Evolutionary conservation across 192 early-diverging fungal genomes (phyloP), one percentile per base, ranked within the genome.

Genomic region (Gryganskiella cystojenkinii): DNA sequence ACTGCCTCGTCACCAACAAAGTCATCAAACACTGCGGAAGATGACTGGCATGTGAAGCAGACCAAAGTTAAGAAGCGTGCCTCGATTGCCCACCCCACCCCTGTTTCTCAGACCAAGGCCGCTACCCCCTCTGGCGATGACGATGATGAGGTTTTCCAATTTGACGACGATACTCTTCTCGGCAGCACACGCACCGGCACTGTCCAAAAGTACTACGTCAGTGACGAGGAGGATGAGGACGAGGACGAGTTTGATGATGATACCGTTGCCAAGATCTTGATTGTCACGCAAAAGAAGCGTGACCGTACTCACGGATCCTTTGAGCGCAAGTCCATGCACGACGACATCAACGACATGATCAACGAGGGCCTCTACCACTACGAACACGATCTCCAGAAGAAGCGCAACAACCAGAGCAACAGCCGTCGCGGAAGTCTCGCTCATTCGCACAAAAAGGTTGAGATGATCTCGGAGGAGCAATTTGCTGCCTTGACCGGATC

Each of bases 321-420:
- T 70, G 94, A 95, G 64, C 91, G 94, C 76, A 86, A 89, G 70
- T 82, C 89, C 2, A 87, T 87, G 79, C 88, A 94, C 35, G 92
- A 92, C 45, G 95, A 96, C 42, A 87, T 96, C 67, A 85, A 89
- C 30, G 94, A 96, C 55, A 95, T 96, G 76, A 98, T 98, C 80
- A 98, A 92, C 81, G 96, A 98, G 76, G 96, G 95, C 2, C 85
- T 98, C n/a, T 93, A 92, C 71, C 86, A 93, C 64, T 98, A 97
- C 61, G 95, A 98, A 70, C 80, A 87, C 45, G 90, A 92, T 34
- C 81, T 94, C 61, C 89, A 87, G 34, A 60, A 61, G 69, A 83
- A 61, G 80, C 80, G 68, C 80, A 81, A 70, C 80, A 80, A 30
- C 73, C 80, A 60, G 70, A 81, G 49, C 35, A 49, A 72, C 75